A percentile compares a stretch with the other conserved stretches of the same genome.
phyloP scores from a whole-genome alignment of 768 basidiomycete genomes.

The Russula lepida region DNA sequence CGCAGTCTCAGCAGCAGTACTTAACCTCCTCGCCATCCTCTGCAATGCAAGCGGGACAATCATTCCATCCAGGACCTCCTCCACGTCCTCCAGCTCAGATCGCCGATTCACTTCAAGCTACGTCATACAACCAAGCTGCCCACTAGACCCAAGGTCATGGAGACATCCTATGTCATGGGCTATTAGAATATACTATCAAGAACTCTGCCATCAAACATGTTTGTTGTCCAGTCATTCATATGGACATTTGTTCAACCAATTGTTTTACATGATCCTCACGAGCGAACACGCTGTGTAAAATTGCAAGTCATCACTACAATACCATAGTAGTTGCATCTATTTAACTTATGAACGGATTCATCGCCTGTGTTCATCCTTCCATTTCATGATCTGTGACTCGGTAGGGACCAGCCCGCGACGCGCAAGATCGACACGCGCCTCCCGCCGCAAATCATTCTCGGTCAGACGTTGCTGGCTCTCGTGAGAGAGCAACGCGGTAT shows the following conservation, averaged over 20 bases:
- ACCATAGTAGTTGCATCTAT: conserved; percentile 15
- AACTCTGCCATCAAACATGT: not conserved
- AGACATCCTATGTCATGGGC: not conserved
- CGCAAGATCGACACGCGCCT: conserved; percentile 69
- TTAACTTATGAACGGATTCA: not conserved
- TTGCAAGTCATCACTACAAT: conserved; percentile 10
- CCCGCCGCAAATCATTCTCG: conserved; percentile 60
- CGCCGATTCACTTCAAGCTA: conserved; percentile 5
- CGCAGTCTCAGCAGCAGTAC: conserved; percentile 18
- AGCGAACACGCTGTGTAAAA: conserved; percentile 13
- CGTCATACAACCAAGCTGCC: conserved; percentile 18
- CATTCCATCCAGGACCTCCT: conserved; percentile 26
- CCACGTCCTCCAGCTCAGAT: conserved; percentile 24
- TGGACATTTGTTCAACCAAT: not conserved
- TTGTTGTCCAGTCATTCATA: conserved; percentile 9
- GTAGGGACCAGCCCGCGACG: conserved; percentile 69
- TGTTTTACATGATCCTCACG: conserved; percentile 6
- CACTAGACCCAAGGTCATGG: conserved; percentile 6
- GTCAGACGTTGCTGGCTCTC: conserved; percentile 56
- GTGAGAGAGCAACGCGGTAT: conserved; percentile 63
- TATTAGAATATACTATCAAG: not conserved
- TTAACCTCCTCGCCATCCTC: conserved; percentile 24
- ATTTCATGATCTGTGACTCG: conserved; percentile 75
- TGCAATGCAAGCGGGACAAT: conserved; percentile 21
- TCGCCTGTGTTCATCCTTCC: conserved; percentile 42